Evolutionary conservation across 306 rosid genomes (phyloP).

Genomic region (Pyrus communis): DNA sequence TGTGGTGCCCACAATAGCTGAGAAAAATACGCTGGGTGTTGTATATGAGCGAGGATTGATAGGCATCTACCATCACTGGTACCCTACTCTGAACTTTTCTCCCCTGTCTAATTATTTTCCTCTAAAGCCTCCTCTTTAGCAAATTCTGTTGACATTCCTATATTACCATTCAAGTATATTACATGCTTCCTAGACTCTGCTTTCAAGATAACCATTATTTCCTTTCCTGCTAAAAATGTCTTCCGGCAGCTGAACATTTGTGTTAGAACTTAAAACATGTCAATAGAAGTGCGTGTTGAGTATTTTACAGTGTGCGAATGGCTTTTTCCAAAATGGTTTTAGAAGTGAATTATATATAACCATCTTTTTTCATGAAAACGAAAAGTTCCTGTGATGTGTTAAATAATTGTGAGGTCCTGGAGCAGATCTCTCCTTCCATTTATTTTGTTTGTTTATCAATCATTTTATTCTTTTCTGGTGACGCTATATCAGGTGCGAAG

Average conservation of each 20-base stretch:
- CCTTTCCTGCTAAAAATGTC: background rate
- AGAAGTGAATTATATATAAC: background rate
- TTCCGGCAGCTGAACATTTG: background rate
- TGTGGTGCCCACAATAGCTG: conserved; percentile 82
- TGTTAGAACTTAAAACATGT: background rate
- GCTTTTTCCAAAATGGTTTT: background rate
- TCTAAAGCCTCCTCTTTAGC: background rate
- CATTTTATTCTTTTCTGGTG: conserved; percentile 1
- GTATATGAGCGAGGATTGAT: conserved; percentile 75
- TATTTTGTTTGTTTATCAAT: background rate
- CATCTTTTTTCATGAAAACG: background rate
- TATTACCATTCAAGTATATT: background rate
- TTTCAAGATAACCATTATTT: background rate
- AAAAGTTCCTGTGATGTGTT: background rate
- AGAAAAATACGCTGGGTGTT: conserved; percentile 63
- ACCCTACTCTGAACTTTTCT: conserved; percentile 16
- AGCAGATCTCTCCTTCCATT: background rate
- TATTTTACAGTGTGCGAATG: background rate
- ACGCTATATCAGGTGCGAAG: conserved; percentile 70
- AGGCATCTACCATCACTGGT: conserved; percentile 97
- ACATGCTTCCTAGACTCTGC: background rate
- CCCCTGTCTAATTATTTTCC: background rate
- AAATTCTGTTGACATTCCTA: background rate
- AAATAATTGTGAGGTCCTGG: background rate
- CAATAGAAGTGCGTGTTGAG: background rate